A percentile compares a stretch with the other conserved stretches of the same genome.
phyloP scores from a whole-genome alignment of 2,329 filamentous ascomycete species.

The Fusarium sp. region DNA sequence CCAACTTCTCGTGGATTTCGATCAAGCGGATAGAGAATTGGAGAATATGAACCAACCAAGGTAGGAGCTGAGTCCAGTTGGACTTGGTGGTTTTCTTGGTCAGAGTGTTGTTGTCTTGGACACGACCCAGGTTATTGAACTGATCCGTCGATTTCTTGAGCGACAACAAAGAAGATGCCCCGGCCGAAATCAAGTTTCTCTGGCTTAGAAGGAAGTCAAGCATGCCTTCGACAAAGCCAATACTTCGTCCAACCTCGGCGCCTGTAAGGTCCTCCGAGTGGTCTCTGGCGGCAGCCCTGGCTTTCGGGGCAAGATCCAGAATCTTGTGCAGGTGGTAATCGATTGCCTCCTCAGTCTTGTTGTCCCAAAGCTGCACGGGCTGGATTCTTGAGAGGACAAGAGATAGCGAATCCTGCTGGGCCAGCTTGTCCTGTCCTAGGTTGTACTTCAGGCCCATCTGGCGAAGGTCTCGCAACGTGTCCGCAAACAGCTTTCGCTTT shows the following conservation, averaged over 20 bases:
- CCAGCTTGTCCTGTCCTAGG: slow-evolving; percentile 77
- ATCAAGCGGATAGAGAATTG: slow-evolving; percentile 71
- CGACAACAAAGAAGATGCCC: slow-evolving; percentile 51
- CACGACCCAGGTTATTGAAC: slow-evolving; percentile 51
- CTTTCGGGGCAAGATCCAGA: slow-evolving; percentile 77
- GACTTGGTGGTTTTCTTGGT: slow-evolving; percentile 23
- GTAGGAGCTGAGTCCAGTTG: slow-evolving; percentile 46
- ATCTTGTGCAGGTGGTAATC: slow-evolving; percentile 85
- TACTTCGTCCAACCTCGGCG: slow-evolving; percentile 81
- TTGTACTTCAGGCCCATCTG: slow-evolving; percentile 93
- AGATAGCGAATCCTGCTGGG: slow-evolving; percentile 78
- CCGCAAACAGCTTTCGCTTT: slow-evolving; percentile 91
- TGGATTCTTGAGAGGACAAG: slow-evolving; percentile 73
- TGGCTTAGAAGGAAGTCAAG: slow-evolving; percentile 75
- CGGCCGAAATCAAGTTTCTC: slow-evolving; percentile 60
- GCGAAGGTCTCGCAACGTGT: slow-evolving; percentile 84
- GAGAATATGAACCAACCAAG: slow-evolving; percentile 79
- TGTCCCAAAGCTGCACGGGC: slow-evolving; percentile 51
- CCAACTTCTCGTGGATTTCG: slow-evolving; percentile 74
- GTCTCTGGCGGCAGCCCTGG: slow-evolving; percentile 74
- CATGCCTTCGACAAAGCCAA: slow-evolving; percentile 89
- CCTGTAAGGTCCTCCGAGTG: slow-evolving; percentile 88
- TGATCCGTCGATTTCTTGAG: slow-evolving; percentile 54
- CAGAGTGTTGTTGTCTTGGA: slow-evolving; percentile 40
- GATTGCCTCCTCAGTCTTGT: slow-evolving; percentile 51